Base-by-base conservation (phyloP, 306 rosid species). In the Lupinus albus region DNA sequence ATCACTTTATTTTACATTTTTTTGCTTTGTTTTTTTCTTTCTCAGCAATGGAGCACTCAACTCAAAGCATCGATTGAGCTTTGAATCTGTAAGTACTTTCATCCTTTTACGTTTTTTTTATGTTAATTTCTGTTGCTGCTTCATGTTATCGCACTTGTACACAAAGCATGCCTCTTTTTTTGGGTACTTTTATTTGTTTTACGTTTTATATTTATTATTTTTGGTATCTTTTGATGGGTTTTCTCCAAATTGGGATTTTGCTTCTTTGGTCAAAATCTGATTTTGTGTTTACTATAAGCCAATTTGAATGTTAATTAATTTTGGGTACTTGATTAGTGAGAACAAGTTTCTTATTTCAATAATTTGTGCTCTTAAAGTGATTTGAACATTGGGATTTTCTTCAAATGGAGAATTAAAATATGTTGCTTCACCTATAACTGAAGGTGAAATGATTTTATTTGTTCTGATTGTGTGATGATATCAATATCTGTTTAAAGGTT, bases 11-110 rank as follows among this genome's bases (percentile, higher is more conserved):
- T 25, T 3, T 25, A 25, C 25, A 11, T 65, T 39, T 2, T 25
- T 30, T 18, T 16, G n/a, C n/a, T 11, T 1, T 41, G 0, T 47
- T 6, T 35, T 33, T 13, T 8, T 30, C 9, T 11, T 8, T 8
- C 15, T 13, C 70, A 67, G 69, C 46, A 18, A 71, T 84, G 84
- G 38, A 82, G 59, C 71, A 57, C 52, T 74, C 72, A 18, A 50
- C 66, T 17, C 46, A 21, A 67, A 36, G 76, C 64, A 53, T 74
- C 76, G 48, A 0, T 14, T 47, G 61, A 59, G 59, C 64, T 52
- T 50, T 75, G 74, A 80, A 72, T 80, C 75, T 70, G 87, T 82
- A n/a, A 70, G 72, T 63, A 6, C 69, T 61, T 77, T 18, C 66
- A n/a, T 32, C 51, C 39, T 47, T 47, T 47, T 45, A 32, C 30